Base-by-base conservation (phyloP, 2,329 filamentous ascomycete genomes). In the Exophiala spinifera region DNA sequence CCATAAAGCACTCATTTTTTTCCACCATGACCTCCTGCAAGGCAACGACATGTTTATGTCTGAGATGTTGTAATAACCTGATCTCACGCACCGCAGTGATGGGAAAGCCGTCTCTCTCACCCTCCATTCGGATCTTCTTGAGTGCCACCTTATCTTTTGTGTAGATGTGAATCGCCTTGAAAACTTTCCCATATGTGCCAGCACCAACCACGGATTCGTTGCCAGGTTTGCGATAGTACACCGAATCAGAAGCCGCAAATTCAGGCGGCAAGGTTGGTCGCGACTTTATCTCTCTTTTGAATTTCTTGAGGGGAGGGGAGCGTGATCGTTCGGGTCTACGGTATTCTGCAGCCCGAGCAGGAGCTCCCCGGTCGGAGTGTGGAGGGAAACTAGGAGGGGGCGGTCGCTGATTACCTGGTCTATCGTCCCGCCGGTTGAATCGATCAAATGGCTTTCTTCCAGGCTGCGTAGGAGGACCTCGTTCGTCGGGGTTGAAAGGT, bases 1-100 rank as follows among this genome's bases (percentile, higher is more conserved):
- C 94, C 94, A 99, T 99, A 73, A 95, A 99, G 70, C 94, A 99
- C 72, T 97, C 91, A 63, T 97, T 97, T 68, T 87, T 89, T 73
- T 99, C 94, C 1, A 99, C 94, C 94, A 99, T 99, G 62, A 95
- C 89, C 73, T 96, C 91, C 61, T 88, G 84, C 15, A 96, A 75
- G 37, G 85, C 84, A 53, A 96, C 89, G 47, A 96, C 85, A 65
- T 95, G 95, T 55, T 79, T 75, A 65, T 95, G 89, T 59, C 86
- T 85, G 19, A 95, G 78, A 3, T 88, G 91, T 67, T 95, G 90
- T n/a, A 96, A 78, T 20, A 96, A 77, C 69, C 95, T 95, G 75
- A 96, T 91, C 70, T 96, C 91, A 56, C 91, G 85, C 21, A 95
- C 88, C 0, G 91, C 91, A 0, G 91, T 96, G 42, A 96, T 89